Percentiles rank a stretch among this genome's conserved stretches.
Evolutionary conservation across 345 rosid species (phyloP).

Genomic region (Brassica nigra): DNA sequence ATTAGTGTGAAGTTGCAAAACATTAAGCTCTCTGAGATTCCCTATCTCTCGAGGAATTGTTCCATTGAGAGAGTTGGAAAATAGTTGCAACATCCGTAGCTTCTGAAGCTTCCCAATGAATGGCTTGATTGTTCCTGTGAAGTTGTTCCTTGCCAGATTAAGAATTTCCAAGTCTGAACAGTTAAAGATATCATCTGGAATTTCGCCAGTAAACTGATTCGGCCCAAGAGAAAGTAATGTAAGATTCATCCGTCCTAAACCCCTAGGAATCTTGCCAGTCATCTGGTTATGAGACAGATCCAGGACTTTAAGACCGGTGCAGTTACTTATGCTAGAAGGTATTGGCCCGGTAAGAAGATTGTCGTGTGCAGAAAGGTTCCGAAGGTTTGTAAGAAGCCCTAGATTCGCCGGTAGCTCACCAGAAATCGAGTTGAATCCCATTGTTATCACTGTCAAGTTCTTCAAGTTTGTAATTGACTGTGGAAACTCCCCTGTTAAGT

Average conservation of each 20-base stretch:
- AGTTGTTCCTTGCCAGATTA: slow-evolving; percentile 50
- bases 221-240: slow-evolving; percentile 47
- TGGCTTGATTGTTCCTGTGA: slow-evolving; percentile 65
- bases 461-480: slow-evolving; percentile 57
- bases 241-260: slow-evolving; percentile 64
- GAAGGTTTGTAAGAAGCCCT: slow-evolving; percentile 65
- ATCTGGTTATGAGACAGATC: slow-evolving; percentile 49
- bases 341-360: slow-evolving; percentile 75
- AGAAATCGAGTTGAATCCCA: slow-evolving; percentile 60
- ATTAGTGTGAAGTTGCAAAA: slow-evolving; percentile 53
- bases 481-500: slow-evolving; percentile 65
- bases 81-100: slow-evolving; percentile 41
- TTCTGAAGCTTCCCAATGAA: slow-evolving; percentile 57
- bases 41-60: slow-evolving; percentile 68
- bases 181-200: slow-evolving; percentile 76
- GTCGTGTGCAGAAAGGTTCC: slow-evolving; percentile 50
- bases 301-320: slow-evolving; percentile 53
- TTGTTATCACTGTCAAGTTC: slow-evolving; percentile 61
- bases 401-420: slow-evolving; percentile 65
- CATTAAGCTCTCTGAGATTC: slow-evolving; percentile 52
- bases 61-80: slow-evolving; percentile 62
- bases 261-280: slow-evolving; percentile 60
- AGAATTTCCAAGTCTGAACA: slow-evolving; percentile 52
- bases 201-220: slow-evolving; percentile 64
- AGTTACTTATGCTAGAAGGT: slow-evolving; percentile 71